Conservation (phyloP, 108 stramenopile species). For the Schizochytrium sp. region DNA sequence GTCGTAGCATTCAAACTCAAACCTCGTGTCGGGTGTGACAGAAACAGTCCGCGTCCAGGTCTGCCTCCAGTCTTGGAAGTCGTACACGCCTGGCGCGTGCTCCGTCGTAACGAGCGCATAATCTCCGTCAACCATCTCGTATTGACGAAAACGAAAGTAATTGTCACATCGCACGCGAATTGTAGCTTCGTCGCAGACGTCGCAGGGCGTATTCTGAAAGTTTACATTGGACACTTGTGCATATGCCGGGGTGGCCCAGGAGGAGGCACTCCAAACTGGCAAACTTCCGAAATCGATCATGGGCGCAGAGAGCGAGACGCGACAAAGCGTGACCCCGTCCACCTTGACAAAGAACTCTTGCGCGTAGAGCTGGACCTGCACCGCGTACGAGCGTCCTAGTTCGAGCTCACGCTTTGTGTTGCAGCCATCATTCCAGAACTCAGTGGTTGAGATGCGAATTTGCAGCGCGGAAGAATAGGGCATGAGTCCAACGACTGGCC, state of each 20-base stretch:
- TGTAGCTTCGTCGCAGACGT: not conserved
- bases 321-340: not conserved
- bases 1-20: not conserved
- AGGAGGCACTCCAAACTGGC: not conserved
- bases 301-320: not conserved
- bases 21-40: not conserved
- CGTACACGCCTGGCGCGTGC: not conserved
- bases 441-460: not conserved
- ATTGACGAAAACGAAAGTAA: not conserved
- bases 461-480: not conserved
- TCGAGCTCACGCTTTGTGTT: not conserved
- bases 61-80: not conserved
- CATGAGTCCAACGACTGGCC: not conserved
- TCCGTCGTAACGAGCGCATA: not conserved
- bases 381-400: not conserved
- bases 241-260: not conserved
- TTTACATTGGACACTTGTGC: not conserved
- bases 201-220: not conserved
- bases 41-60: not conserved
- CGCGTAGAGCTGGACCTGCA: not conserved
- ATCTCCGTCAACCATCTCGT: not conserved
- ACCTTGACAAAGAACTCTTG: not conserved
- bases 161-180: not conserved
- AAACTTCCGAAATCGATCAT: not conserved
- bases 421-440: not conserved